Base-by-base conservation (phyloP, 768 basidiomycete genomes). In the Pleurotus platypus region DNA sequence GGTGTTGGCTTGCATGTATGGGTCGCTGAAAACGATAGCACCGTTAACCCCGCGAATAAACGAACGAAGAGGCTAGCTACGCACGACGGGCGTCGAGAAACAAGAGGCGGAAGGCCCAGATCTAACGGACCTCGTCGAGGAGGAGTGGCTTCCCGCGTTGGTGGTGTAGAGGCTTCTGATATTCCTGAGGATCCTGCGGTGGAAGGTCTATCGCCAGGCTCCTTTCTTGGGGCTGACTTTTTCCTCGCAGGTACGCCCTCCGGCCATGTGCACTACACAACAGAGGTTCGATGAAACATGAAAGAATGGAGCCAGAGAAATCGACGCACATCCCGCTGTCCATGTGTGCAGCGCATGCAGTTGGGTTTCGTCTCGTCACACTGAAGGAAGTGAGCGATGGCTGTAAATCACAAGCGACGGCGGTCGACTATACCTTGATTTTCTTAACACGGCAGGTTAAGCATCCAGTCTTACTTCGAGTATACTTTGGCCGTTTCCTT, bases 381-480 rank as follows among this genome's bases (percentile, higher is more conserved):
- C 89, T 93, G 61, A 13, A 56, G 48, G 57, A 49, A 30, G 26
- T 43, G 27, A 57, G 38, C 49, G 51, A 40, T 51, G 56, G 46
- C 22, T 37, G 40, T 26, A 30, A 49, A 42, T 7, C 38, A 46
- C 43, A 37, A 18, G 58, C 30, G n/a, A 40, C 46, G 2, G 56
- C n/a, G 42, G 47, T 46, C 55, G 55, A 67, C 80, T 45, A 55
- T 61, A 90, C 91, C 83, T 97, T 97, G 66, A 98, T 92, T 79
- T 96, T 92, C 79, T 95, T 94, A 60, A 85, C 83, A 64, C 94
- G 83, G 80, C 94, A 98, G 43, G 92, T 94, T 68, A 96, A 74
- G 69, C 94, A 98, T 20, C 94, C 94, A 1, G 93, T 94, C 76
- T 96, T 94, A 72, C 90, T 92, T 64, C 94, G 83, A 60, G 91